phyloP scores from a whole-genome alignment of 768 basidiomycete genomes.

The Solioccasus polychromus region DNA sequence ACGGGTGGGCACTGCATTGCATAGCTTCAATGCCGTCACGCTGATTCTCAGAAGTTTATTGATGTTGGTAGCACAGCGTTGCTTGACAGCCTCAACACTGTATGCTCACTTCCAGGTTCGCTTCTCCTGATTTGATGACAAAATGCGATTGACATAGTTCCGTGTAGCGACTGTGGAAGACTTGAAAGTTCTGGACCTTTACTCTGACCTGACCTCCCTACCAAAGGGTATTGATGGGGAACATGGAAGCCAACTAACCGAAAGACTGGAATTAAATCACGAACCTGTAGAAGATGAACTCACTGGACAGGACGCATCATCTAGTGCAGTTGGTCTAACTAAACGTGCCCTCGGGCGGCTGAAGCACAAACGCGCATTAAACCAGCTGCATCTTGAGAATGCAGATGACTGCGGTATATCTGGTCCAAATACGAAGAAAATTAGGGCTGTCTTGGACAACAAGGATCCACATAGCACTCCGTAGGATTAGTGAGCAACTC shows the following conservation, averaged over 20 bases:
- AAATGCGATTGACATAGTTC: background rate
- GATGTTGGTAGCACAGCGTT: conserved; percentile 29
- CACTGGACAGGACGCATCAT: conserved; percentile 1
- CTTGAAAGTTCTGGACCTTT: conserved; percentile 56
- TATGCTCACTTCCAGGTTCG: conserved; percentile 46
- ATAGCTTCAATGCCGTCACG: background rate
- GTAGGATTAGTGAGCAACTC: background rate
- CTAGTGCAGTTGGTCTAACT: conserved; percentile 30
- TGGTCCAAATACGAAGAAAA: conserved; percentile 15
- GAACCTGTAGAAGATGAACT: conserved; percentile 13
- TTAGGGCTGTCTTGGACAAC: conserved; percentile 9
- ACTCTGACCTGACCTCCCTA: conserved; percentile 51
- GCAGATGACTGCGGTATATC: conserved; percentile 1
- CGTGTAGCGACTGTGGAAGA: conserved; percentile 48
- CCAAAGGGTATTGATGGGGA: conserved; percentile 57
- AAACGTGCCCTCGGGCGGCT: conserved; percentile 48
- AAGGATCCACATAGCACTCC: conserved; percentile 1
- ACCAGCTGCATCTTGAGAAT: conserved; percentile 19
- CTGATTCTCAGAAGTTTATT: conserved; percentile 19
- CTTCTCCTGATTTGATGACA: background rate
- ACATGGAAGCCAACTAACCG: conserved; percentile 39
- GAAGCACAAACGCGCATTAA: conserved; percentile 49
- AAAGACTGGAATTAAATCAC: conserved; percentile 14
- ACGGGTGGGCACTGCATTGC: conserved; percentile 32
- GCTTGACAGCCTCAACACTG: conserved; percentile 45